Conservation (phyloP, 495 filamentous ascomycete species). For the Aspergillus sclerotiicarbonarius region DNA sequence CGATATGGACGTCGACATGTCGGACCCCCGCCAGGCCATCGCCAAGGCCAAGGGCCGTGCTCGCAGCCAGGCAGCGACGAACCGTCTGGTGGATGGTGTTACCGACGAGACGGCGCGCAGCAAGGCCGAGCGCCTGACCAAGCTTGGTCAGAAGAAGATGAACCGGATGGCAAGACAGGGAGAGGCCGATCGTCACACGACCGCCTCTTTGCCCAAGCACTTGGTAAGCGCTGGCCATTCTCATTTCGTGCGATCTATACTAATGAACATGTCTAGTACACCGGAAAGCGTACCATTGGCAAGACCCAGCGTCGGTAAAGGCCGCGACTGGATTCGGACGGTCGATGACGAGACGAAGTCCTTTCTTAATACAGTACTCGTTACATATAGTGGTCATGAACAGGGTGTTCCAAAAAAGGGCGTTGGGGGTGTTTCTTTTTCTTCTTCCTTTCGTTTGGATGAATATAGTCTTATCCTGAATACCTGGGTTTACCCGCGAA, state of each 20-base stretch:
- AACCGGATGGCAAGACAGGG: slow-evolving; percentile 95
- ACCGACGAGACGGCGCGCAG: slow-evolving; percentile 49
- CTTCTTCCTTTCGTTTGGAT: slow-evolving; percentile 10
- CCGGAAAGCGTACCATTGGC: slow-evolving; percentile 58
- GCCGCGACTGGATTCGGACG: slow-evolving; percentile 1
- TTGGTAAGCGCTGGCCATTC: slow-evolving; percentile 60
- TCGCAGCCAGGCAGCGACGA: slow-evolving; percentile 70
- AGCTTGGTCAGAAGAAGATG: slow-evolving; percentile 95
- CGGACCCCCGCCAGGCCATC: slow-evolving; percentile 55
- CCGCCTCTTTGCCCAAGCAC: slow-evolving; percentile 80
- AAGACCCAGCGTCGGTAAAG: slow-evolving; percentile 58
- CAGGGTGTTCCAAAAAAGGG: slow-evolving; percentile 23
- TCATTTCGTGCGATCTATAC: slow-evolving; percentile 6
- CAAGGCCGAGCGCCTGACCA: slow-evolving; percentile 80
- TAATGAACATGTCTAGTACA: slow-evolving; percentile 37
- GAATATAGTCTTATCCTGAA: neutral
- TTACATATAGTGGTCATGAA: slow-evolving; percentile 22
- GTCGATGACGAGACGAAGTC: slow-evolving; percentile 29
- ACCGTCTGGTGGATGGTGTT: slow-evolving; percentile 79
- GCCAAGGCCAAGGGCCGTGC: slow-evolving; percentile 74
- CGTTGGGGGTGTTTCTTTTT: slow-evolving; percentile 21
- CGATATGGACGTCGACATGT: slow-evolving; percentile 81
- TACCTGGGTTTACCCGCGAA: neutral
- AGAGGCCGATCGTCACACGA: slow-evolving; percentile 92
- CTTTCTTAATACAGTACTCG: slow-evolving; percentile 22